Conservation (phyloP, 108 stramenopile genomes). For the Bacterosira constricta region DNA sequence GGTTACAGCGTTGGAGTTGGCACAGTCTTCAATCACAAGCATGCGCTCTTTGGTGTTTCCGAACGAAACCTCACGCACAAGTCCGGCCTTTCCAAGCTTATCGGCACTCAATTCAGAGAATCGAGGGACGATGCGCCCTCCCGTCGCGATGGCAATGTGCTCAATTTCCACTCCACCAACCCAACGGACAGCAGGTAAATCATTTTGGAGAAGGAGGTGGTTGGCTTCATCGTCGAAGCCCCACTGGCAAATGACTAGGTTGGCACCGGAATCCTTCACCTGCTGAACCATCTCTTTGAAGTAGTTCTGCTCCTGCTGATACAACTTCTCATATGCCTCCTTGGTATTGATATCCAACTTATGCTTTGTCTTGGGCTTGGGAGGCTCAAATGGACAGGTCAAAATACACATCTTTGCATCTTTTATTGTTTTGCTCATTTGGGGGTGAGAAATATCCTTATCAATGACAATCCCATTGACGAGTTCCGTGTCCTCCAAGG, state of each 20-base stretch:
- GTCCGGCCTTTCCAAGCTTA: conserved; percentile 95
- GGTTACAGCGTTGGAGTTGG: conserved; percentile 96
- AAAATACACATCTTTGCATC: conserved; percentile 97
- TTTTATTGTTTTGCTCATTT: conserved; percentile 93
- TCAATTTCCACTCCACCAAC: conserved; percentile 99
- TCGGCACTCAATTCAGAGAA: conserved; percentile 92
- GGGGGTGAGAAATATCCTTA: conserved; percentile 98
- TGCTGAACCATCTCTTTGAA: conserved; percentile 97
- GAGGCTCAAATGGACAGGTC: conserved; percentile 99
- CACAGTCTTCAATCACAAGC: conserved; percentile 96
- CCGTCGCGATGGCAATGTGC: conserved; percentile 99
- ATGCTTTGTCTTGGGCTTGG: conserved; percentile 99
- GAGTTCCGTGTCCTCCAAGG: conserved; percentile 96
- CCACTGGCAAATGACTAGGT: conserved; percentile 98
- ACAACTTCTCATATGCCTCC: conserved; percentile 95
- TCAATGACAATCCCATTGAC: conserved; percentile 98
- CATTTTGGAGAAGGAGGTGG: conserved; percentile 94
- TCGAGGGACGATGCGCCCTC: conserved; percentile 98
- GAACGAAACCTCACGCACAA: conserved; percentile 93
- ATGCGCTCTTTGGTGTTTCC: conserved; percentile 98
- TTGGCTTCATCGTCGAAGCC: conserved; percentile 99
- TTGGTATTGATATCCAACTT: conserved; percentile 97
- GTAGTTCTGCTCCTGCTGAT: conserved; percentile 95
- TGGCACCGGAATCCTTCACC: conserved; percentile 98
- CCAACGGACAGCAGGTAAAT: conserved; percentile 95